Percentiles rank a stretch among this genome's conserved stretches.
Evolutionary conservation across 1,284 basidiomycete species (phyloP).

Genomic region (Ceratobasidium theobromae): DNA sequence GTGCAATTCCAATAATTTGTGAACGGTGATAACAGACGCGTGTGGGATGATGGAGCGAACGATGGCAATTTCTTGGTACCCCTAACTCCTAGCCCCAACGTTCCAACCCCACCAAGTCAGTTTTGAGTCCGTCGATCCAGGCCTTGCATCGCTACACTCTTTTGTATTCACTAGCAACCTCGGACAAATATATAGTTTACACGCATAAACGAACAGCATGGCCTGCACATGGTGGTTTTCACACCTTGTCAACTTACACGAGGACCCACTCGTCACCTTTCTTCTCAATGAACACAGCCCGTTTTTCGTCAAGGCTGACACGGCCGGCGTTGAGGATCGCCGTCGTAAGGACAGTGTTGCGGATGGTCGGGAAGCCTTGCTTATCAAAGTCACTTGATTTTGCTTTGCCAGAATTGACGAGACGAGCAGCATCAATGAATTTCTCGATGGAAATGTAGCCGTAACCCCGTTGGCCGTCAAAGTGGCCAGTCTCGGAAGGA

Average conservation of each 20-base stretch:
- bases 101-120: neutral
- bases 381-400: slow-evolving; percentile 60
- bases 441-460: slow-evolving; percentile 89
- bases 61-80: neutral
- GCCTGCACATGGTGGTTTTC: slow-evolving; percentile 16
- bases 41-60: slow-evolving; percentile 20
- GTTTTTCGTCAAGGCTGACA: slow-evolving; percentile 83
- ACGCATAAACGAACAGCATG: neutral
- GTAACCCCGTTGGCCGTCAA: slow-evolving; percentile 90
- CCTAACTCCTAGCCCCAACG: neutral
- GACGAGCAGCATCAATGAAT: slow-evolving; percentile 78
- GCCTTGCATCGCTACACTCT: neutral
- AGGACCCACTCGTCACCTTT: slow-evolving; percentile 67
- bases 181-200: slow-evolving; percentile 15
- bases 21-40: neutral
- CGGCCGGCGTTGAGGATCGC: slow-evolving; percentile 90
- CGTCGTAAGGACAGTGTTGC: slow-evolving; percentile 85
- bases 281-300: slow-evolving; percentile 75
- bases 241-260: slow-evolving; percentile 48
- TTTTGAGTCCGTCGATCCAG: neutral
- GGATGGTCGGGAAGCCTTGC: slow-evolving; percentile 83
- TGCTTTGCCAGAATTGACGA: slow-evolving; percentile 70
- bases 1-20: neutral
- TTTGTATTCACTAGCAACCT: slow-evolving; percentile 24
- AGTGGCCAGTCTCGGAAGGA: slow-evolving; percentile 85